phyloP scores from a whole-genome alignment of 148 eudicot species.

The Agrostemma githago region DNA sequence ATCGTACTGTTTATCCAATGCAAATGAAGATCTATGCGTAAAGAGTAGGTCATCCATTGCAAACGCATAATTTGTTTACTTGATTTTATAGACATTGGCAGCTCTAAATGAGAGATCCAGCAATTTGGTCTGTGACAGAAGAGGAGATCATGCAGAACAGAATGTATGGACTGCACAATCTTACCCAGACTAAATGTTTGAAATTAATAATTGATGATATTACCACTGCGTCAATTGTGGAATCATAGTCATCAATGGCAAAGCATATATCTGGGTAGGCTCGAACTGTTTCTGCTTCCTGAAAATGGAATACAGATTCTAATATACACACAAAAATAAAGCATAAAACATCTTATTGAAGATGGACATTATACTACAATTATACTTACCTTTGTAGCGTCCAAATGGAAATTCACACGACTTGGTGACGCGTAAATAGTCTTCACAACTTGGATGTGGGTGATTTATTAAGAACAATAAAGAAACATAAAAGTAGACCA shows the following conservation, averaged over 20 bases:
- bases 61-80: neutral
- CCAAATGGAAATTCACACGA: constrained; percentile 93
- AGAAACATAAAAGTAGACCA: neutral
- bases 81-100: neutral
- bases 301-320: constrained; percentile 23
- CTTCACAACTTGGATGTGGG: constrained; percentile 64
- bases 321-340: constrained; percentile 10
- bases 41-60: neutral
- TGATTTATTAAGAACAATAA: neutral
- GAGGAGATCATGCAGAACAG: neutral
- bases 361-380: neutral
- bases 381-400: constrained; percentile 81
- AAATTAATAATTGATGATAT: constrained; percentile 8
- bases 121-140: constrained; percentile 1
- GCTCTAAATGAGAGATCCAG: neutral
- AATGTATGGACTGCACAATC: neutral
- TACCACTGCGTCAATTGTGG: constrained; percentile 98
- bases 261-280: constrained; percentile 99
- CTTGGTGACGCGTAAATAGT: constrained; percentile 99
- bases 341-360: neutral
- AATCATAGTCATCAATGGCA: constrained; percentile 98
- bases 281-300: constrained; percentile 92
- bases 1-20: neutral
- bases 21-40: neutral
- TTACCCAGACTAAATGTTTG: neutral